Evolutionary conservation across 164 flowering plant genomes (phyloP).

Genomic region (Sedum album): DNA sequence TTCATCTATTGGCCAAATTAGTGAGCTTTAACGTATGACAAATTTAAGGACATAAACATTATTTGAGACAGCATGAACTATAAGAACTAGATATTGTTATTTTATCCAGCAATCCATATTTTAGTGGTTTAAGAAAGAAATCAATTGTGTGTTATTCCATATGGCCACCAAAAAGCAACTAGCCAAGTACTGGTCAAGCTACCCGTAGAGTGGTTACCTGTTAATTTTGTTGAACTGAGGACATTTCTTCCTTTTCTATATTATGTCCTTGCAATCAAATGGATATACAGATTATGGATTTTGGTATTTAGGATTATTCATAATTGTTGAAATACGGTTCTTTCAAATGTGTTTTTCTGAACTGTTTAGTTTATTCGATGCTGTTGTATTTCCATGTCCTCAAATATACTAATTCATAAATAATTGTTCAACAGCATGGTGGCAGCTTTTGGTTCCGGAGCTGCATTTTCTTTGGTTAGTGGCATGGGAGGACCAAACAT

Average conservation of each 20-base stretch:
- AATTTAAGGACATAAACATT: too few species aligned
- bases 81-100: too few species aligned
- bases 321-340: not conserved
- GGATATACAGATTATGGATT: not conserved
- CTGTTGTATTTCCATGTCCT: not conserved
- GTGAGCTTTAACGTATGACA: too few species aligned
- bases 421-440: slow-evolving; percentile 64
- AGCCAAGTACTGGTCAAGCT: too few species aligned
- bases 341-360: not conserved
- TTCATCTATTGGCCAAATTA: too few species aligned
- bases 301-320: not conserved
- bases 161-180: too few species aligned
- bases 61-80: too few species aligned
- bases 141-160: too few species aligned
- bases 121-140: too few species aligned
- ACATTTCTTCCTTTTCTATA: not conserved
- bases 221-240: too few species aligned
- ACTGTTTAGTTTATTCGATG: not conserved
- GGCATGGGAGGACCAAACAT: slow-evolving; percentile 91
- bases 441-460: slow-evolving; percentile 98
- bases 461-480: slow-evolving; percentile 82
- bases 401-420: slow-evolving; percentile 14
- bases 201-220: too few species aligned
- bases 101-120: too few species aligned
- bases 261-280: not conserved